Conservation (phyloP, 2,329 filamentous ascomycete species). For the Claviceps pazoutovae region DNA sequence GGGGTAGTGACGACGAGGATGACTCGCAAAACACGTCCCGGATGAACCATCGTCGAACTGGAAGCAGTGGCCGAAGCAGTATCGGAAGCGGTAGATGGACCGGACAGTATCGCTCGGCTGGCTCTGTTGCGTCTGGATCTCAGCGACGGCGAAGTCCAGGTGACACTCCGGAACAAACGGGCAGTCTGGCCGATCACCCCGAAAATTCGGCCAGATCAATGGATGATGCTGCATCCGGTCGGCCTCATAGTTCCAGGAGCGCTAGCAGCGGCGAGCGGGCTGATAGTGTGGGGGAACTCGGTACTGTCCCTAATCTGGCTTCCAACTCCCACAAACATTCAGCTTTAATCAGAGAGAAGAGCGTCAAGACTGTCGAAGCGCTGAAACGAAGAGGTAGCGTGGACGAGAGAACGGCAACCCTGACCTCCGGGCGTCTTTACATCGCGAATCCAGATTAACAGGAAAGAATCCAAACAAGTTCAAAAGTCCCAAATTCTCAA, state of each 20-base stretch:
- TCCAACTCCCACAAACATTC: conserved; percentile 45
- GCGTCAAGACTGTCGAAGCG: conserved; percentile 54
- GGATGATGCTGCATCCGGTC: conserved; percentile 32
- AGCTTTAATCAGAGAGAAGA: conserved; percentile 48
- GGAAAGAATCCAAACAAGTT: background rate
- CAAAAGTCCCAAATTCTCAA: background rate
- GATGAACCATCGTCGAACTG: conserved; percentile 53
- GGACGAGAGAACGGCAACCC: conserved; percentile 66
- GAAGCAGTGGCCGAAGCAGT: conserved; percentile 64
- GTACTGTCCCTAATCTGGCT: conserved; percentile 34
- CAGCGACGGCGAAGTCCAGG: conserved; percentile 33
- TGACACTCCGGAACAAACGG: conserved; percentile 40
- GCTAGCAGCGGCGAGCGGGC: conserved; percentile 46
- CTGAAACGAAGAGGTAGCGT: conserved; percentile 66
- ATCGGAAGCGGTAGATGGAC: conserved; percentile 38
- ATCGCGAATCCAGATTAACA: conserved; percentile 68
- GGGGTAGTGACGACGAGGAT: conserved; percentile 69
- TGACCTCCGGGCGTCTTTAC: conserved; percentile 59
- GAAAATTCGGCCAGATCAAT: conserved; percentile 14
- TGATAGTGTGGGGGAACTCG: conserved; percentile 46
- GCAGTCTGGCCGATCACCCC: conserved; percentile 34
- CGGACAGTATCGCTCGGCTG: conserved; percentile 37
- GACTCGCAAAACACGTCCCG: conserved; percentile 34
- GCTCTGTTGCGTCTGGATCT: conserved; percentile 25
- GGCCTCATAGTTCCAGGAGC: conserved; percentile 36